Evolutionary conservation across 2,329 filamentous ascomycete genomes (phyloP).

Genomic region (Colletotrichum phormii): DNA sequence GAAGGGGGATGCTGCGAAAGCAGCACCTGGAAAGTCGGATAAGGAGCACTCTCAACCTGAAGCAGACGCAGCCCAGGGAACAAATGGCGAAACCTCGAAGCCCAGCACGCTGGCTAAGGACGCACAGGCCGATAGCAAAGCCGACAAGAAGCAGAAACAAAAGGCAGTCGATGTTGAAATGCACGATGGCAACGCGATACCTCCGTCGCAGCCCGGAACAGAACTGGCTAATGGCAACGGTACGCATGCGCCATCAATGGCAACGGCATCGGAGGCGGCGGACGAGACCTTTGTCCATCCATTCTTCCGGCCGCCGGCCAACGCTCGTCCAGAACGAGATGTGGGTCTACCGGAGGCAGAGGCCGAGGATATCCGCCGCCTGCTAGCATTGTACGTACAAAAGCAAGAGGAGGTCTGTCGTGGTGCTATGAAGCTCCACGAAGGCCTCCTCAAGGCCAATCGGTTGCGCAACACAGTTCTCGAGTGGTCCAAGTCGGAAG

Average conservation of each 20-base stretch:
- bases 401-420: constrained; percentile 88
- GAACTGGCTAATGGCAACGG: constrained; percentile 1
- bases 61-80: constrained; percentile 37
- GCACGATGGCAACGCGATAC: constrained; percentile 6
- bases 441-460: constrained; percentile 79
- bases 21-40: constrained; percentile 6
- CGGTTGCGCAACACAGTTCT: constrained; percentile 77
- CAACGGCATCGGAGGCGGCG: constrained; percentile 37
- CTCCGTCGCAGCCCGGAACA: not conserved
- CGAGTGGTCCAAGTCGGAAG: constrained; percentile 83
- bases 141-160: constrained; percentile 32
- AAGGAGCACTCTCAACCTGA: constrained; percentile 28
- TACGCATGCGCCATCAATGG: constrained; percentile 27
- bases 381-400: constrained; percentile 82
- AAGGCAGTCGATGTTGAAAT: constrained; percentile 27
- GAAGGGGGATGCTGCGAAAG: constrained; percentile 7
- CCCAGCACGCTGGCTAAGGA: constrained; percentile 28
- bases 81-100: constrained; percentile 10
- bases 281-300: constrained; percentile 75
- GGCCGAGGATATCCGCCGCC: constrained; percentile 80
- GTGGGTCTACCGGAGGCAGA: constrained; percentile 78
- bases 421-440: constrained; percentile 74
- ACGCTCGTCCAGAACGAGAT: constrained; percentile 74
- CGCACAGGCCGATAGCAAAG: constrained; percentile 9
- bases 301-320: constrained; percentile 75